Base-by-base conservation (phyloP, 2,329 filamentous ascomycete genomes). In the Diaporthe sp. region DNA sequence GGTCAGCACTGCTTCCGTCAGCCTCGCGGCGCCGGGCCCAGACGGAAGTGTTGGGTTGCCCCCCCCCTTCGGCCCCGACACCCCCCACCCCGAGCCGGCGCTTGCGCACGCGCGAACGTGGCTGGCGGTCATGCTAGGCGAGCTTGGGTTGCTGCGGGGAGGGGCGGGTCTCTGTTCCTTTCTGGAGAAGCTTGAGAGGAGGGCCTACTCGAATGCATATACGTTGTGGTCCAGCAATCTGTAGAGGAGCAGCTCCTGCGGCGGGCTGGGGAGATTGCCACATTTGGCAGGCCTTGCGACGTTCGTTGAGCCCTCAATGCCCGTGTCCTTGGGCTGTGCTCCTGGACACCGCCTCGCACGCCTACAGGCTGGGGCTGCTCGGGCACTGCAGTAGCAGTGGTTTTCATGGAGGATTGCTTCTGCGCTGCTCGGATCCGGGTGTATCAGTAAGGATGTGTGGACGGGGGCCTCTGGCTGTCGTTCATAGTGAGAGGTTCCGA, bases 151-250 rank as follows among this genome's bases (percentile, higher is more conserved):
- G 30, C 44, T 66, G 44, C 61, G 32, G 61, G 61, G 61, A 66
- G 44, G 44, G 30, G 35, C 44, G 44, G 61, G 44, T 37, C 44
- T 51, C 35, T 66, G 63, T 66, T 66, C 44, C 63, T 51, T 37
- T 51, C 30, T 12, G 63, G 63, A 66, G 63, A 66, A 66, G 63
- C 63, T 66, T 66, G 61, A 66, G 61, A 66, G 61, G 61, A 47
- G 19, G 27, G 27, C 27, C 19, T 47, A 22, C 42, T 30, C 3
- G 37, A 39, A 27, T 44, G 58, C 37, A 42, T 12, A 30, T n/a
- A 37, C 22, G 55, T 15, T 25, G 55, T 37, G 44, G 22, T 50
- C 44, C 44, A 8, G 39, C 39, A 10, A 27, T 19, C 5, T 42
- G 59, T 13, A 58, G 35, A 22, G 15, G 30, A 51, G n/a, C 47